Conservation (phyloP, 768 basidiomycete species). For the Trametes gibbosa region DNA sequence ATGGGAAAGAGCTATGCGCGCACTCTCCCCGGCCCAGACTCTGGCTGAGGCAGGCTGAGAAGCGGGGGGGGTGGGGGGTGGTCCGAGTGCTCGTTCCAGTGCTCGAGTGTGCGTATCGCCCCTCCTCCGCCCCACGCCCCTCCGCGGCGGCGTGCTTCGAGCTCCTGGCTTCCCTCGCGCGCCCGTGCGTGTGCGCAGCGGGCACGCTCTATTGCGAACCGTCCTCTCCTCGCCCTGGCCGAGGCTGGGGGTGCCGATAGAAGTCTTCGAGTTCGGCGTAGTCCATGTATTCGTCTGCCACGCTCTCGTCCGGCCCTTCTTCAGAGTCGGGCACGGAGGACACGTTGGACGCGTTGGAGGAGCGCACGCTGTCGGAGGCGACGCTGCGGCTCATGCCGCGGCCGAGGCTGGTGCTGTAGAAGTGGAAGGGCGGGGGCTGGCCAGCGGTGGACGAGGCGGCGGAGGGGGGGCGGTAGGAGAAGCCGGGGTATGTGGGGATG, state of each 20-base stretch:
- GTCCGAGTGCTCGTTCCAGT: too few species aligned
- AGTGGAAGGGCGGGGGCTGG: neutral
- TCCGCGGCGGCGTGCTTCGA: neutral
- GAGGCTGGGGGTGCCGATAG: neutral
- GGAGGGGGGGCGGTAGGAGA: constrained; percentile 13
- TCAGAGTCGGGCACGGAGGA: constrained; percentile 17
- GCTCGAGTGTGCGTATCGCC: constrained; percentile 5
- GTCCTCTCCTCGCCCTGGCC: constrained; percentile 3
- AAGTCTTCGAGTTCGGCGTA: neutral
- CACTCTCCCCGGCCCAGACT: constrained; percentile 8
- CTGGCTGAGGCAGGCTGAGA: neutral
- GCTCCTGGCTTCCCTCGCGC: neutral
- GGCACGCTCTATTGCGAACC: constrained; percentile 6
- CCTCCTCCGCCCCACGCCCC: constrained; percentile 3
- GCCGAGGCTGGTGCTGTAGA: neutral
- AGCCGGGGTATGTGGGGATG: constrained; percentile 17
- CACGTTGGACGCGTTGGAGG: constrained; percentile 13
- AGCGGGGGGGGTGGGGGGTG: neutral
- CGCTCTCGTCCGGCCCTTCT: constrained; percentile 4
- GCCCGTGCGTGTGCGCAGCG: neutral
- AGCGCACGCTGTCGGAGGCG: constrained; percentile 15
- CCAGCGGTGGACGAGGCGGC: constrained; percentile 1
- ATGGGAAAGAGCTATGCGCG: constrained; percentile 15
- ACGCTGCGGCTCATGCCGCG: constrained; percentile 13
- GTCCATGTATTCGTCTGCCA: constrained; percentile 6